Conservation (phyloP, 345 rosid species). For the Heritiera littoralis region DNA sequence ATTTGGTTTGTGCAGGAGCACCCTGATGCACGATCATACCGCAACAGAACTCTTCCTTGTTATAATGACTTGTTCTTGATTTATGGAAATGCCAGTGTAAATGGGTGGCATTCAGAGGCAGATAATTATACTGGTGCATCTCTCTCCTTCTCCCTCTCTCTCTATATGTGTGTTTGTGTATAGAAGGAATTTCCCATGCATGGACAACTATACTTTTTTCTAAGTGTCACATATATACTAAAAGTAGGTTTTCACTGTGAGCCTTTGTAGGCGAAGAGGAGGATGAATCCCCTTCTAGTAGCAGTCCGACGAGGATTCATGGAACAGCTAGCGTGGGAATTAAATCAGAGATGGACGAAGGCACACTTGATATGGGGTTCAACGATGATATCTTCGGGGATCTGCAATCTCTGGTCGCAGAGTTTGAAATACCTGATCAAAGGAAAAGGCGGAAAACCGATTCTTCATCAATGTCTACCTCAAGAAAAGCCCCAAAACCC, state of each 20-base stretch:
- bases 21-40: constrained; percentile 40
- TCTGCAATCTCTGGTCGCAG: constrained; percentile 25
- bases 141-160: constrained; percentile 1
- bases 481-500: constrained; percentile 33
- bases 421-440: constrained; percentile 28
- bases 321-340: constrained; percentile 22
- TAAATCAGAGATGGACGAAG: constrained; percentile 24
- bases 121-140: constrained; percentile 27
- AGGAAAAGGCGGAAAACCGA: constrained; percentile 32
- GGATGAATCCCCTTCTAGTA: constrained; percentile 25
- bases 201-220: neutral
- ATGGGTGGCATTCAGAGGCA: constrained; percentile 23
- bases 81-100: constrained; percentile 34
- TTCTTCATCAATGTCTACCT: constrained; percentile 19
- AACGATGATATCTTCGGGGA: constrained; percentile 28
- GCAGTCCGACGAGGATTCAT: constrained; percentile 22
- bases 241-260: neutral
- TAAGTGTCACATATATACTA: neutral
- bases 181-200: constrained; percentile 7
- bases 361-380: constrained; percentile 19
- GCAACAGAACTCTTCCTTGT: constrained; percentile 42
- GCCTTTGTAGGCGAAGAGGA: constrained; percentile 38
- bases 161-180: neutral
- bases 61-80: constrained; percentile 53
- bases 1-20: constrained; percentile 40